These are phyloP conservation scores for Rhodomyrtus tomentosa DNA, from an alignment of 345 rosid genomes.

Conservation along the genomic window DNA sequence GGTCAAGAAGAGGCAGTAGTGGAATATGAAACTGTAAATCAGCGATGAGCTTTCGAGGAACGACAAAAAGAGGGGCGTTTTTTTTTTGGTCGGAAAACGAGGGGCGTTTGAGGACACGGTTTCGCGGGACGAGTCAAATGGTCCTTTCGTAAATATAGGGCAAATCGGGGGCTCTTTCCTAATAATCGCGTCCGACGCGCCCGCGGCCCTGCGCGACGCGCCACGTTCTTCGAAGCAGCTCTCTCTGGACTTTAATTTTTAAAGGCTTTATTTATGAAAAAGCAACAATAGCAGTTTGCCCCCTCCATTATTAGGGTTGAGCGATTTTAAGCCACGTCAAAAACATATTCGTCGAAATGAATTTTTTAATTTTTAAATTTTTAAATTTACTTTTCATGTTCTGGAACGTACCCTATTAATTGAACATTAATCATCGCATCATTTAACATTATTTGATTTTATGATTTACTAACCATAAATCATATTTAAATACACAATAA, in stretches of 20 bases:
- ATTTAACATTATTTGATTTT: no score
- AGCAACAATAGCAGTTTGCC: neutral
- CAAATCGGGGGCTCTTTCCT: neutral
- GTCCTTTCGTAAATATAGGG: neutral
- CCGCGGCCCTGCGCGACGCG: neutral
- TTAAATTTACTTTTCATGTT: no score
- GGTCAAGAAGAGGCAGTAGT: neutral
- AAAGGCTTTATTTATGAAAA: neutral
- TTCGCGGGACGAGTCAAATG: neutral
- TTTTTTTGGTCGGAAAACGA: no score
- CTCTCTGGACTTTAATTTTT: neutral
- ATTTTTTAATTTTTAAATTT: no score
- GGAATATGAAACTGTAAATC: no score
- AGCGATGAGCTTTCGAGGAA: neutral
- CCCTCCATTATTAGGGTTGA: no score
- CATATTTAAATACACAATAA: no score
- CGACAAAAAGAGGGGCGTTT: neutral
- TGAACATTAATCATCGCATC: no score
- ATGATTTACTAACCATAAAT: no score
- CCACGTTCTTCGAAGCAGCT: neutral
- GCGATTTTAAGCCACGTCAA: no score
- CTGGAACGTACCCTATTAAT: no score
- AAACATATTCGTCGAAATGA: no score
- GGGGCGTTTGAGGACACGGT: neutral
- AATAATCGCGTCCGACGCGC: neutral